Evolutionary conservation across 1,284 basidiomycete genomes (phyloP).

Genomic region (Flammula alnicola): DNA sequence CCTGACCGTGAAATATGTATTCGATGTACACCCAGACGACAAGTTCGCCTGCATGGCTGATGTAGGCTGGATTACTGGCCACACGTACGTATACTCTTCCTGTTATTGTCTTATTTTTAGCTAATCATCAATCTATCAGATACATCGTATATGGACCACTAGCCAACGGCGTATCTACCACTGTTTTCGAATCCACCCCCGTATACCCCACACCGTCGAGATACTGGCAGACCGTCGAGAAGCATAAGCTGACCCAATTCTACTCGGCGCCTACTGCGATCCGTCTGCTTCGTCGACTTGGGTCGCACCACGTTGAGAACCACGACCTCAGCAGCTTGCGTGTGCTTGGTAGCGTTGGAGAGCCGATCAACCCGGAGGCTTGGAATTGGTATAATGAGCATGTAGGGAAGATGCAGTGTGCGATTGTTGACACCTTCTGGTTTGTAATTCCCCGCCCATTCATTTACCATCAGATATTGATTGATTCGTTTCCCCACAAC

Average conservation of each 20-base stretch:
- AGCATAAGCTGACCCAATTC: conserved; percentile 94
- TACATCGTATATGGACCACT: conserved; percentile 98
- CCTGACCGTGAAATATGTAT: conserved; percentile 91
- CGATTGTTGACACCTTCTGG: conserved; percentile 96
- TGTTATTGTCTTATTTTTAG: conserved; percentile 15
- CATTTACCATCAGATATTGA: conserved; percentile 1
- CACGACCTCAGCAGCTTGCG: conserved; percentile 87
- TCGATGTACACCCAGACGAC: conserved; percentile 93
- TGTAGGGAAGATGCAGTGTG: conserved; percentile 88
- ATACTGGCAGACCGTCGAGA: conserved; percentile 96
- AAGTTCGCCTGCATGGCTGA: conserved; percentile 99
- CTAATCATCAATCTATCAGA: conserved; percentile 33
- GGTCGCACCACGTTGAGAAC: conserved; percentile 84
- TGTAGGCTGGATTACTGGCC: conserved; percentile 99
- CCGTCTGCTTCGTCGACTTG: conserved; percentile 85
- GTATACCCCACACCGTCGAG: conserved; percentile 95
- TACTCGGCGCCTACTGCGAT: conserved; percentile 95
- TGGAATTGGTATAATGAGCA: conserved; percentile 99
- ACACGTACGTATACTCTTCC: conserved; percentile 61
- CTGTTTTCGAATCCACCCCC: conserved; percentile 96
- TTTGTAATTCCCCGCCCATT: conserved; percentile 28
- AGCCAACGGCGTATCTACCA: conserved; percentile 88
- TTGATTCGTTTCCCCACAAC: conserved; percentile 1
- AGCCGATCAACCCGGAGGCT: conserved; percentile 99
- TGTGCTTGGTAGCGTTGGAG: conserved; percentile 92